Evolutionary conservation across 2,329 filamentous ascomycete genomes (phyloP).

Genomic region (Cadophora sp.): DNA sequence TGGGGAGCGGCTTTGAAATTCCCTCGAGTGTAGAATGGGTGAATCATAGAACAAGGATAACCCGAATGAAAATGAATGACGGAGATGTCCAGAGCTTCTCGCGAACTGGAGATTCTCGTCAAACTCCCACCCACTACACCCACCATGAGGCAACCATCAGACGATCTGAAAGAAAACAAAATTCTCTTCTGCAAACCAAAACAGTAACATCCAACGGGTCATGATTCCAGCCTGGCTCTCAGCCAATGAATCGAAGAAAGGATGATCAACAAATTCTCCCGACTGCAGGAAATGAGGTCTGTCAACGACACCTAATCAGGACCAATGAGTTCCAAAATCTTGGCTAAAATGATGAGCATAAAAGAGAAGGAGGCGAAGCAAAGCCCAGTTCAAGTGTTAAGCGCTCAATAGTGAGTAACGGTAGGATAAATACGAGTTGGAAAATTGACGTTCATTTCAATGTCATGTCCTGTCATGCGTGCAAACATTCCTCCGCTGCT

Average conservation of each 20-base stretch:
- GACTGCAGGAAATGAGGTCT: background rate
- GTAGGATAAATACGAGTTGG: background rate
- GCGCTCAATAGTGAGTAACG: background rate
- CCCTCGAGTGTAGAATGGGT: background rate
- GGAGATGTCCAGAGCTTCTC: no score
- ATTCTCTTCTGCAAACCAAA: no score
- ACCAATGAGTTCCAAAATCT: background rate
- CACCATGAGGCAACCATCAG: no score
- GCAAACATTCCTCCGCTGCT: background rate
- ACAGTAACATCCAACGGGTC: no score
- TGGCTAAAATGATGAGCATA: constrained; percentile 1
- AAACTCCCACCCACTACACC: no score
- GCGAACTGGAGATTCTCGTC: no score
- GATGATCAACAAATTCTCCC: background rate
- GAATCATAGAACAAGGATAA: no score
- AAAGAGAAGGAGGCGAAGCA: constrained; percentile 3
- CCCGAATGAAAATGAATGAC: no score
- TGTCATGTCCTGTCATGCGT: background rate
- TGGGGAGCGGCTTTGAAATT: no score
- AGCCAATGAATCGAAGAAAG: background rate
- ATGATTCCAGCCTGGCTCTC: no score
- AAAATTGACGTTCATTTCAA: background rate
- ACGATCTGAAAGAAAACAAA: no score
- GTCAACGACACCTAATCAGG: background rate
- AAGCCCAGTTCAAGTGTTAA: background rate